These are phyloP conservation scores for Trichophyton mentagrophytes DNA, from an alignment of 2,329 filamentous ascomycete species.

Conservation along the genomic window DNA sequence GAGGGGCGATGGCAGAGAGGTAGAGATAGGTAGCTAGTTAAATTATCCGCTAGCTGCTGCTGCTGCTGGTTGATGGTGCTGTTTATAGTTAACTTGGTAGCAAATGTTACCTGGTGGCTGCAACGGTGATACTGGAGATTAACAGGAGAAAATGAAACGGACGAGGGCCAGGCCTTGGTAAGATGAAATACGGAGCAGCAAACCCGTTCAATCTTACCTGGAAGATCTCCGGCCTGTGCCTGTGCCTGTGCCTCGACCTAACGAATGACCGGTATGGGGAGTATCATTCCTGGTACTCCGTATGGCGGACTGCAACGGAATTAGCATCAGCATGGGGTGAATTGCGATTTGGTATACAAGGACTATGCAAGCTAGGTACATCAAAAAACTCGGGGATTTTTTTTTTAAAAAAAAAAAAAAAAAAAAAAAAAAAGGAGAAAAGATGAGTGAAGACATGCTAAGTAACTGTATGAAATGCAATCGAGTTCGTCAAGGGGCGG, in stretches of 20 bases:
- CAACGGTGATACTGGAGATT: too few relatives aligned
- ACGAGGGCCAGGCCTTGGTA: neutral
- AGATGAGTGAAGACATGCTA: neutral
- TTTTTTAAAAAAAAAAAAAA: neutral
- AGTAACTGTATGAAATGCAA: neutral
- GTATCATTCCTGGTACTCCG: neutral
- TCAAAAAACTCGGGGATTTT: neutral
- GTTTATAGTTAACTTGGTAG: neutral
- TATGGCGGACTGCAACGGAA: neutral
- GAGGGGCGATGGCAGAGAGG: neutral
- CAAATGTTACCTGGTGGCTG: too few relatives aligned
- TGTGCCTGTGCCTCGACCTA: neutral
- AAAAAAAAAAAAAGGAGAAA: neutral
- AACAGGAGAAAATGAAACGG: neutral
- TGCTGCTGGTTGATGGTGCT: neutral
- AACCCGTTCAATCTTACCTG: neutral
- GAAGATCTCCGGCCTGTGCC: neutral
- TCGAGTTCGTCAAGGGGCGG: neutral
- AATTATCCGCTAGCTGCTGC: too few relatives aligned
- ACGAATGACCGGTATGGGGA: neutral
- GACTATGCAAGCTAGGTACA: conserved; percentile 3
- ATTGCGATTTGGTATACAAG: conserved; percentile 1
- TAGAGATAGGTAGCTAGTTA: neutral
- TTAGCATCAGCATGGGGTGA: neutral
- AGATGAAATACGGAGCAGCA: neutral